Base-by-base conservation (phyloP, 2,329 filamentous ascomycete species). In the Xylaria sp. region DNA sequence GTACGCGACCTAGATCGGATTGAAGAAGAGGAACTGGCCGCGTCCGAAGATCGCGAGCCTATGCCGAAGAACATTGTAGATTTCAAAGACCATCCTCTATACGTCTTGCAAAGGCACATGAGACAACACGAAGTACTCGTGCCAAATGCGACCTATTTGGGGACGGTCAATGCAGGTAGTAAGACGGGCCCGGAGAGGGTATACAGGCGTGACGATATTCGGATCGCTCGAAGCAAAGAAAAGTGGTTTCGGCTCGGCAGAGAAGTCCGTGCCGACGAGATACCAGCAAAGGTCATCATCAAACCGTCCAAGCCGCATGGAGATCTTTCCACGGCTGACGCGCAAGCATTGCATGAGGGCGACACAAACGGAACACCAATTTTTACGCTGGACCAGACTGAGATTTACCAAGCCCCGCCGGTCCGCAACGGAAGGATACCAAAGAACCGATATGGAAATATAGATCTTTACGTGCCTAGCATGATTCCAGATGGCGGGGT, bases 391-490 rank as follows among this genome's bases (percentile, higher is more conserved):
- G 80, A 84, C 7, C 86, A 91, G 69, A 91, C 93, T 0, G 83
- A 88, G 11, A 62, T 87, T 0, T 97, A 96, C 73, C 75, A 83
- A 10, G 84, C 93, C 0, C 89, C 91, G 0, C 87, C 91, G 0
- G 87, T 97, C 1, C 78, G 89, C 2, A 76, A 86, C 55, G 92
- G 92, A 0, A 79, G 80, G 10, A 82, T 97, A 1, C 93, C 94
- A 0, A 93, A 91, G 75, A 99, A 99, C 71, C 87, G 88, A 16
- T 99, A 91, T 73, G 92, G 92, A 9, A 99, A 99, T 70, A 87
- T 97, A 60, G 94, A 97, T 69, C 83, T 96, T 46, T 97, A 93
- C 71, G 92, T 96, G 9, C 87, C 91, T 0, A 91, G 86, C 63
- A 97, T 99, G 94, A 80, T 97, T 0, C 94, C 94, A 0, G 75